A percentile compares a stretch with the other conserved stretches of the same genome.
These are phyloP conservation scores for Beta corolliflora DNA, from an alignment of 179 eudicot genomes.

Conservation along the genomic window DNA sequence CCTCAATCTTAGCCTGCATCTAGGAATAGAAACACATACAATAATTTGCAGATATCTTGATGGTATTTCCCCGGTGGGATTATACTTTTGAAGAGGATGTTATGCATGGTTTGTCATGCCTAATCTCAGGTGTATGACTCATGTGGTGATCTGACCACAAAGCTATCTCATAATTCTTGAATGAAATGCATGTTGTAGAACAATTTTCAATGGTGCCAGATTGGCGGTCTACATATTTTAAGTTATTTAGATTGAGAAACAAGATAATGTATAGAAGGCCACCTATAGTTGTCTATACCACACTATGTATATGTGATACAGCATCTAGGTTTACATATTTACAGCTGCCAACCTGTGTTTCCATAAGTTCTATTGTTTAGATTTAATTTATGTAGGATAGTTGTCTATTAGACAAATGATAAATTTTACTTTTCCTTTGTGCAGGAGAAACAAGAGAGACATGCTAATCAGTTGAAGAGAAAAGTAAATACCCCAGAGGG, in stretches of 20 bases:
- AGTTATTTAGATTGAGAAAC: background rate
- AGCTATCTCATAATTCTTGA: background rate
- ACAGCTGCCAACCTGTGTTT: slow-evolving; percentile 6
- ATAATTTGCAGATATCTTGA: background rate
- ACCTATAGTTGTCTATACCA: background rate
- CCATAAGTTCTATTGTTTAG: background rate
- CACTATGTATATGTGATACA: background rate
- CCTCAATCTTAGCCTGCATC: background rate
- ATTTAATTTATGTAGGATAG: background rate
- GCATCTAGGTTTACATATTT: background rate
- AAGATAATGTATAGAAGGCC: background rate
- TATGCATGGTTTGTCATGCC: background rate
- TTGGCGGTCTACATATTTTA: background rate
- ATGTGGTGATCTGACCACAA: background rate
- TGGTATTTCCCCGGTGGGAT: background rate
- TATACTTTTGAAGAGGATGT: background rate
- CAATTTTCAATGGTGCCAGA: background rate
- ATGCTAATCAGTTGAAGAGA: slow-evolving; percentile 58
- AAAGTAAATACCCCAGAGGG: slow-evolving; percentile 80
- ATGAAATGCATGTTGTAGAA: background rate
- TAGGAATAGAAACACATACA: background rate
- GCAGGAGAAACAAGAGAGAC: slow-evolving; percentile 91
- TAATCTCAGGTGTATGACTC: background rate
- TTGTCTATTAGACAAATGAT: background rate
- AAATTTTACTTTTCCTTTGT: slow-evolving; percentile 10